Evolutionary conservation across 2,329 filamentous ascomycete genomes (phyloP), one percentile per base, ranked within the genome.

Genomic region (Clonostachys rhizophaga): DNA sequence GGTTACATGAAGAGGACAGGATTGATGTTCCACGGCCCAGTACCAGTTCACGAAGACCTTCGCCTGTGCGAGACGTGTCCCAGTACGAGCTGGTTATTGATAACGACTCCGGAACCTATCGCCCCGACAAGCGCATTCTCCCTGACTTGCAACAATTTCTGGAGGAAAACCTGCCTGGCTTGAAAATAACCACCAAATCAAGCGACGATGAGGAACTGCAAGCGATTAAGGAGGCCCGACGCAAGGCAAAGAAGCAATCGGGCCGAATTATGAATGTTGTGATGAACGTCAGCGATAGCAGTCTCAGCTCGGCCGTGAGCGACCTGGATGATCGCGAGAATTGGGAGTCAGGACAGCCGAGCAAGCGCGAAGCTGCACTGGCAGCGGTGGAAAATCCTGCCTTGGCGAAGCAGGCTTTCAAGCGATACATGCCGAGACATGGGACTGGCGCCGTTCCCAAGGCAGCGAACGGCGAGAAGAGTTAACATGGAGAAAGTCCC

Each of bases 71-170:
- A 13, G 65, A 75, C 48, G 78, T 70, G n/a, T 61, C 65, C 45
- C 74, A 76, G 60, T 97, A 96, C 64, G 87, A 95, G 62, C 79
- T 97, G 9, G 74, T 94, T 53, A 96, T 97, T 59, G 92, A 97
- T 71, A 97, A 97, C 59, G 92, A 96, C 66, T 90, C 85, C 47
- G 92, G 92, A 11, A 97, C 92, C 1, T 97, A 97, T 64, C 81
- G 92, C 1, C 92, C 92, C 0, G 90, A 95, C 59, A 86, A 87
- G 47, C 76, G 83, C 11, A 75, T 89, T 10, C 76, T 97, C 2
- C 87, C 88, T 0, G 63, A 84, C 1, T 73, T 97, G 2, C 83
- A 85, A 45, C 60, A 72, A 11, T 95, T 90, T 60, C 67, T 97
- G 3, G 70, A 83, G 34, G 66, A 64, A 20, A 90, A 92, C 54